Evolutionary conservation across 139 green algal species (phyloP).

Genomic region (Diplosphaera chodatii): DNA sequence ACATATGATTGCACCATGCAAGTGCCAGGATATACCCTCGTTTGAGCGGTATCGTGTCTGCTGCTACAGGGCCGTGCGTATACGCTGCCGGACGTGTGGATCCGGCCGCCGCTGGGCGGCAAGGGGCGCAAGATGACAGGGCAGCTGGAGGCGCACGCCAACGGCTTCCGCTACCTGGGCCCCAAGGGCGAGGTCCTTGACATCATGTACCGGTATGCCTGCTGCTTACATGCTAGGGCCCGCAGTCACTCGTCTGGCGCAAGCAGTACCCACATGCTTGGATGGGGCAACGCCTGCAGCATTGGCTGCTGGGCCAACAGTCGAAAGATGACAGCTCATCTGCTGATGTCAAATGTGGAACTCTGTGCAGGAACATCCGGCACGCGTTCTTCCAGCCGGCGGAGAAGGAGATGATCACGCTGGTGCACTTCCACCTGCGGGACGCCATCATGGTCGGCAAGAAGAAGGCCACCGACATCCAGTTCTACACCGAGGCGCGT

Average conservation of each 20-base stretch:
- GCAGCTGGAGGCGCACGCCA: conserved; percentile 88
- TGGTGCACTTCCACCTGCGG: conserved; percentile 97
- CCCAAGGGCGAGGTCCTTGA: conserved; percentile 84
- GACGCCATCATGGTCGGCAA: conserved; percentile 99
- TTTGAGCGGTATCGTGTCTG: too few species aligned
- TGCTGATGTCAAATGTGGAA: too few species aligned
- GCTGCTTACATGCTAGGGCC: too few species aligned
- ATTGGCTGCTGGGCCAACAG: too few species aligned
- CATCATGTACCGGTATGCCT: conserved; percentile 88
- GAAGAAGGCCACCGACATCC: conserved; percentile 97
- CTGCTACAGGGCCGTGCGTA: conserved; percentile 61
- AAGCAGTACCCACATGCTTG: too few species aligned
- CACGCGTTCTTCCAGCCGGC: conserved; percentile 94
- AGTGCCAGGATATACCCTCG: too few species aligned
- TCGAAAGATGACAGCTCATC: too few species aligned
- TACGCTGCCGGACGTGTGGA: conserved; percentile 89
- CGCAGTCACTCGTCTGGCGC: too few species aligned
- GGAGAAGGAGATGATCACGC: conserved; percentile 92
- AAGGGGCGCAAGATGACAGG: conserved; percentile 88
- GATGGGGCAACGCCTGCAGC: too few species aligned
- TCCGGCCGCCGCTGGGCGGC: conserved; percentile 79
- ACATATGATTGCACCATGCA: too few species aligned
- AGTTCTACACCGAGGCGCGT: conserved; percentile 95
- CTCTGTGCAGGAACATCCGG: conserved; percentile 97
- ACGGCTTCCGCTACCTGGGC: conserved; percentile 93